Percentiles rank a stretch among this genome's conserved stretches.
Conservation (phyloP, 2,329 filamentous ascomycete genomes). For the Cyclaneusma minus region DNA sequence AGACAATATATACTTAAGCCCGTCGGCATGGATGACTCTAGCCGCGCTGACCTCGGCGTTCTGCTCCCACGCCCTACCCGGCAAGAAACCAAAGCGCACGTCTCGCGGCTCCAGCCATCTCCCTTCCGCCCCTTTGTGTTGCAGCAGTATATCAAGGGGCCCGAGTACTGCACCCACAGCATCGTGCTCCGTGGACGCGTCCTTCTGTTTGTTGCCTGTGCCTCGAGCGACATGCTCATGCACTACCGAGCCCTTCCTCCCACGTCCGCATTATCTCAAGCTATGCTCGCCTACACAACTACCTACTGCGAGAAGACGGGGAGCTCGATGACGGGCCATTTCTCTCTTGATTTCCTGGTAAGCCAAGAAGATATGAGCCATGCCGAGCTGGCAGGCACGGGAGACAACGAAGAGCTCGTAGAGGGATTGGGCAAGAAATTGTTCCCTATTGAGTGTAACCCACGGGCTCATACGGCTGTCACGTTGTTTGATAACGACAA, state of each 20-base stretch:
- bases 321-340: slow-evolving; percentile 45
- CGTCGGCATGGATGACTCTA: slow-evolving; percentile 43
- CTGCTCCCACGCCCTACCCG: slow-evolving; percentile 40
- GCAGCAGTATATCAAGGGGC: slow-evolving; percentile 47
- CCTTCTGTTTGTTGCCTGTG: slow-evolving; percentile 51
- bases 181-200: slow-evolving; percentile 50
- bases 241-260: slow-evolving; percentile 45
- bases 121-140: slow-evolving; percentile 40
- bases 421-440: slow-evolving; percentile 24
- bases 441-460: slow-evolving; percentile 59
- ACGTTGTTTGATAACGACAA: slow-evolving; percentile 35
- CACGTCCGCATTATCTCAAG: slow-evolving; percentile 34
- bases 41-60: slow-evolving; percentile 46
- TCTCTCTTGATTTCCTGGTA: slow-evolving; percentile 58
- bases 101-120: slow-evolving; percentile 29
- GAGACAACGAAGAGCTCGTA: slow-evolving; percentile 4
- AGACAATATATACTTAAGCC: slow-evolving; percentile 51
- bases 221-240: slow-evolving; percentile 45
- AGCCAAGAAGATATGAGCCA: slow-evolving; percentile 28
- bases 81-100: slow-evolving; percentile 35
- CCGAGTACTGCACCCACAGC: slow-evolving; percentile 59
- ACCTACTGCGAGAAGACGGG: slow-evolving; percentile 35
- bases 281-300: slow-evolving; percentile 51
- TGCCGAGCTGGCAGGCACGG: slow-evolving; percentile 2
- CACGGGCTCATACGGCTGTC: slow-evolving; percentile 51